phyloP scores from a whole-genome alignment of 108 stramenopile genomes.

The Cyclotella sp. region DNA sequence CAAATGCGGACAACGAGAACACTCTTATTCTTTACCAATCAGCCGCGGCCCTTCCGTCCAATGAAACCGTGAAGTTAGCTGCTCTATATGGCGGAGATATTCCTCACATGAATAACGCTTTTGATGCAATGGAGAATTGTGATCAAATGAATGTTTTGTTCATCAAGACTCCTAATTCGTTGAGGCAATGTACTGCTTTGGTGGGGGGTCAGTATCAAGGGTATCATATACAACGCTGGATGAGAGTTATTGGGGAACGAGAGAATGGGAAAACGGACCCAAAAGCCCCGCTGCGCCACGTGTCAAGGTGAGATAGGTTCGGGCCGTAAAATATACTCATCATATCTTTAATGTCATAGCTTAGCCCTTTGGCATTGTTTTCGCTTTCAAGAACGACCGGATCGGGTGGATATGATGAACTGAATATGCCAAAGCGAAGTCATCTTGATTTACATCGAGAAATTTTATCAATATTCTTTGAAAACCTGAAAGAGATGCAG shows the following conservation, averaged over 20 bases:
- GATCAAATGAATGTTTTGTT: slow-evolving; percentile 57
- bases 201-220: slow-evolving; percentile 57
- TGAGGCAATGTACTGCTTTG: slow-evolving; percentile 56
- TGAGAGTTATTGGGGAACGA: slow-evolving; percentile 33
- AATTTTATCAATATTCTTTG: slow-evolving; percentile 26
- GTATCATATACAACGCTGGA: slow-evolving; percentile 59
- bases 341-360: too few species aligned
- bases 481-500: slow-evolving; percentile 28
- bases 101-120: slow-evolving; percentile 10
- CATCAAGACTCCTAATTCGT: slow-evolving; percentile 17
- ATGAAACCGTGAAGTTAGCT: slow-evolving; percentile 2
- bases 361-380: not conserved
- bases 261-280: slow-evolving; percentile 21
- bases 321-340: too few species aligned
- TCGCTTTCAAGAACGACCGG: slow-evolving; percentile 28
- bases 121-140: slow-evolving; percentile 60
- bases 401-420: slow-evolving; percentile 41
- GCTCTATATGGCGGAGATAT: slow-evolving; percentile 8
- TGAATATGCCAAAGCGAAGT: slow-evolving; percentile 21
- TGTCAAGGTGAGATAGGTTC: slow-evolving; percentile 18
- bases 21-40: slow-evolving; percentile 38
- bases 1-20: slow-evolving; percentile 18
- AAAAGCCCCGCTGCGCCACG: slow-evolving; percentile 45
- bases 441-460: slow-evolving; percentile 19
- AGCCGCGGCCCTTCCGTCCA: slow-evolving; percentile 11